Percentiles rank a stretch among this genome's conserved stretches.
phyloP scores from a whole-genome alignment of 768 basidiomycete genomes.

The Naganishia vishniacii region DNA sequence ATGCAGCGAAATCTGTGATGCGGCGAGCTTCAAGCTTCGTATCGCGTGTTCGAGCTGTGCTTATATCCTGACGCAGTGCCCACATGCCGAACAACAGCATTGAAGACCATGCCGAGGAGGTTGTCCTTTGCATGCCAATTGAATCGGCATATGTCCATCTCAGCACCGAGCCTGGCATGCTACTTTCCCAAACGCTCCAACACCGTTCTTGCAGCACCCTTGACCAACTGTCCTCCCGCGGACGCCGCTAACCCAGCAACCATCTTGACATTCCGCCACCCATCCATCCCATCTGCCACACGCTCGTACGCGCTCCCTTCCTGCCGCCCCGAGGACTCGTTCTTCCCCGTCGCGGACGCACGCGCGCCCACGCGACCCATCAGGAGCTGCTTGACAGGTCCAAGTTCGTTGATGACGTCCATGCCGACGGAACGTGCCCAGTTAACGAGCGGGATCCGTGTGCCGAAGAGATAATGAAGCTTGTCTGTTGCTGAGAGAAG shows the following conservation, averaged over 20 bases:
- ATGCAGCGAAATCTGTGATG: too few species aligned
- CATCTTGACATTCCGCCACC: conserved; percentile 39
- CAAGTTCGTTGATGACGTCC: conserved; percentile 85
- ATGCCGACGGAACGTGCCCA: conserved; percentile 82
- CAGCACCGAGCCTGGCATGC: too few species aligned
- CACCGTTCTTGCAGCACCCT: conserved; percentile 24
- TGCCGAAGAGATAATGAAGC: conserved; percentile 77
- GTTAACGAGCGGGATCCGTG: conserved; percentile 63
- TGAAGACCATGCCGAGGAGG: too few species aligned
- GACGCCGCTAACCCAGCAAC: conserved; percentile 31
- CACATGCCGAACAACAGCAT: too few species aligned
- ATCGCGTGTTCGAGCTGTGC: too few species aligned
- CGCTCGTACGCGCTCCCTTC: conserved; percentile 29
- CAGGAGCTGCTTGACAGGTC: conserved; percentile 70
- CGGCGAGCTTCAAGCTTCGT: too few species aligned
- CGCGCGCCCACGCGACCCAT: conserved; percentile 71
- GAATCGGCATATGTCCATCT: too few species aligned
- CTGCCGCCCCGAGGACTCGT: conserved; percentile 14
- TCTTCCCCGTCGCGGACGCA: conserved; percentile 15
- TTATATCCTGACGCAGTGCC: too few species aligned
- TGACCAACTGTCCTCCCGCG: conserved; percentile 32
- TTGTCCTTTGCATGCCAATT: too few species aligned
- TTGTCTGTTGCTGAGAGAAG: conserved; percentile 81
- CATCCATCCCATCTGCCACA: conserved; percentile 40
- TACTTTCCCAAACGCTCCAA: conserved; percentile 26